Conservation (phyloP, 1,139 yeast species). For the Geotrichum reessii region DNA sequence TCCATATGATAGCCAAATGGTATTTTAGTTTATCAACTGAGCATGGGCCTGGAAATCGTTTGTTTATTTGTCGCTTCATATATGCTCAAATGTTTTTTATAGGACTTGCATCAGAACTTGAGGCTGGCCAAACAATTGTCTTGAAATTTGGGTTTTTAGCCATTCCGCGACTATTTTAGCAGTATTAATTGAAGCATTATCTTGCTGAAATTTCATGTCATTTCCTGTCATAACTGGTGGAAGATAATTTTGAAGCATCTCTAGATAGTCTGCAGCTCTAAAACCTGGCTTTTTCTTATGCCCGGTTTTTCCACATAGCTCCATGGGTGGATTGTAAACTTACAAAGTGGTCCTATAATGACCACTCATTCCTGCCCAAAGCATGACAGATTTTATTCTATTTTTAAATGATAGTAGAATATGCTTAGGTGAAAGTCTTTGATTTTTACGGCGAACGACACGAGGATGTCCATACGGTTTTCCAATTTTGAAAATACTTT, state of each 20-base stretch:
- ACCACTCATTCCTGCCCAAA: not conserved
- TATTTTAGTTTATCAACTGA: no score
- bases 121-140: no score
- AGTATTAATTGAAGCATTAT: not conserved
- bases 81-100: no score
- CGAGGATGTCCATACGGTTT: not conserved
- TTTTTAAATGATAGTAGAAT: not conserved
- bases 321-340: not conserved
- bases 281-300: not conserved
- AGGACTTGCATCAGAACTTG: no score
- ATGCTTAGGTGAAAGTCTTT: no score
- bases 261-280: not conserved
- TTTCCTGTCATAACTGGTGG: not conserved
- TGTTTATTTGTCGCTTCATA: no score
- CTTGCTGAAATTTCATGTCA: not conserved
- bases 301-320: not conserved
- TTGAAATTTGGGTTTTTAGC: no score
- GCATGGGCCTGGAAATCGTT: no score
- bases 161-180: not conserved
- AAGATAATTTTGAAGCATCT: not conserved
- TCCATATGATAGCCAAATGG: no score
- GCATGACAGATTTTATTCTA: not conserved
- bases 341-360: not conserved
- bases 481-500: not conserved
- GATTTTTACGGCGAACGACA: not conserved